phyloP scores from a whole-genome alignment of 2,329 filamentous ascomycete genomes.

The Arthrinium puccinioides region DNA sequence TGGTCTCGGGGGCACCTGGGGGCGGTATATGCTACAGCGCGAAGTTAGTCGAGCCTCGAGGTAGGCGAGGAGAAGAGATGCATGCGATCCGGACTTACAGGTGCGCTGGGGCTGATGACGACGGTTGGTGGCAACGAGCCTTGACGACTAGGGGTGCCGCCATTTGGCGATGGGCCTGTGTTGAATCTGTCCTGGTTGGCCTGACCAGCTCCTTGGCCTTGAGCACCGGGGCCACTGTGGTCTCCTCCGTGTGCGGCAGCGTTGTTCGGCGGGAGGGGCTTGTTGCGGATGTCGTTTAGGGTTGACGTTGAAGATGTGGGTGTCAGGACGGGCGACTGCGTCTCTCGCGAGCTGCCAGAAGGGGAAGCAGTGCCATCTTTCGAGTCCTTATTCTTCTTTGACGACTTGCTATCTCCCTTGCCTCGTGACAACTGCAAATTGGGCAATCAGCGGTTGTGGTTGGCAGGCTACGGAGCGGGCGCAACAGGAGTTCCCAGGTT shows the following conservation, averaged over 20 bases:
- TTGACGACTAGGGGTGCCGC: slow-evolving; percentile 57
- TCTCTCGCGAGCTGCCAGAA: slow-evolving; percentile 44
- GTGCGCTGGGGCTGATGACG: slow-evolving; percentile 88
- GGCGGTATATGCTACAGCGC: slow-evolving; percentile 72
- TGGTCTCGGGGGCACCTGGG: slow-evolving; percentile 89
- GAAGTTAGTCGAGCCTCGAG: slow-evolving; percentile 6
- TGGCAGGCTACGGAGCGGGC: slow-evolving; percentile 24
- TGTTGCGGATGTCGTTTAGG: slow-evolving; percentile 78
- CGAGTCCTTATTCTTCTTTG: slow-evolving; percentile 65
- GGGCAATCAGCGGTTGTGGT: slow-evolving; percentile 44
- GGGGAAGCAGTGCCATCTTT: slow-evolving; percentile 78
- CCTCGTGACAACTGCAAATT: slow-evolving; percentile 79
- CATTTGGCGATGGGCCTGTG: slow-evolving; percentile 37
- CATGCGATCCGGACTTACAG: slow-evolving; percentile 49
- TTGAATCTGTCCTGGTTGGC: slow-evolving; percentile 23
- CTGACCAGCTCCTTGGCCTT: slow-evolving; percentile 26
- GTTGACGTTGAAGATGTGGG: slow-evolving; percentile 86
- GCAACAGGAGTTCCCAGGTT: background rate
- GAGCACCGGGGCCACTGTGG: slow-evolving; percentile 31
- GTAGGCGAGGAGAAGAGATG: slow-evolving; percentile 8
- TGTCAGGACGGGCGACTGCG: slow-evolving; percentile 59
- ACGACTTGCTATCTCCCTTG: slow-evolving; percentile 80
- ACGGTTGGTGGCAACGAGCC: slow-evolving; percentile 73
- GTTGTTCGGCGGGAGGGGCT: slow-evolving; percentile 60
- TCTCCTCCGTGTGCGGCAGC: slow-evolving; percentile 33